phyloP scores from a whole-genome alignment of 495 filamentous ascomycete genomes.

The Xylaria intraflava region DNA sequence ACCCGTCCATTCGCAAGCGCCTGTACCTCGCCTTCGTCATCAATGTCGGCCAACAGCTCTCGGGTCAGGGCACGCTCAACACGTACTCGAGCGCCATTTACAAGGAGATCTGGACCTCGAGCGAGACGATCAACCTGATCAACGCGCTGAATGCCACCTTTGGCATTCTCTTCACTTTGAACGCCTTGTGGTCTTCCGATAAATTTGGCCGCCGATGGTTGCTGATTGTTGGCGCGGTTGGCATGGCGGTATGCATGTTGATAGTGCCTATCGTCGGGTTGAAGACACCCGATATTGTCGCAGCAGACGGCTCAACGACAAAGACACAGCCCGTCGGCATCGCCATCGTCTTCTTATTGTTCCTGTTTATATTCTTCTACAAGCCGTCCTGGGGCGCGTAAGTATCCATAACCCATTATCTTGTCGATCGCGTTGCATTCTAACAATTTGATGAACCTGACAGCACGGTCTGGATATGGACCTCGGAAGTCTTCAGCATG shows the following conservation, averaged over 20 bases:
- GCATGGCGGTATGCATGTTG: constrained; percentile 48
- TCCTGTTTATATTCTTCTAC: constrained; percentile 64
- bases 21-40: constrained; percentile 48
- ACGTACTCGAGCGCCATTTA: constrained; percentile 59
- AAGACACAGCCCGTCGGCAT: constrained; percentile 56
- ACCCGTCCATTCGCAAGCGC: constrained; percentile 53
- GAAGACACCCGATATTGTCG: constrained; percentile 39
- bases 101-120: constrained; percentile 53
- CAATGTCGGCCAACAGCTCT: constrained; percentile 58
- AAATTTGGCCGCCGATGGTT: constrained; percentile 45
- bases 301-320: constrained; percentile 28
- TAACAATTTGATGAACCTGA: too few relatives aligned
- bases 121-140: constrained; percentile 51
- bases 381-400: constrained; percentile 60
- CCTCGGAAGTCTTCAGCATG: constrained; percentile 59
- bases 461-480: constrained; percentile 59
- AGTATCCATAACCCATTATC: not conserved
- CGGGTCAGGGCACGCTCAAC: constrained; percentile 57
- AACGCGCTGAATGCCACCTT: constrained; percentile 57
- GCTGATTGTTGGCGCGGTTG: constrained; percentile 43
- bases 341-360: constrained; percentile 55
- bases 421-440: too few relatives aligned
- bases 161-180: constrained; percentile 53
- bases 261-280: constrained; percentile 55
- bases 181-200: constrained; percentile 58